phyloP scores from a whole-genome alignment of 768 basidiomycete species.

The Vararia minispora region DNA sequence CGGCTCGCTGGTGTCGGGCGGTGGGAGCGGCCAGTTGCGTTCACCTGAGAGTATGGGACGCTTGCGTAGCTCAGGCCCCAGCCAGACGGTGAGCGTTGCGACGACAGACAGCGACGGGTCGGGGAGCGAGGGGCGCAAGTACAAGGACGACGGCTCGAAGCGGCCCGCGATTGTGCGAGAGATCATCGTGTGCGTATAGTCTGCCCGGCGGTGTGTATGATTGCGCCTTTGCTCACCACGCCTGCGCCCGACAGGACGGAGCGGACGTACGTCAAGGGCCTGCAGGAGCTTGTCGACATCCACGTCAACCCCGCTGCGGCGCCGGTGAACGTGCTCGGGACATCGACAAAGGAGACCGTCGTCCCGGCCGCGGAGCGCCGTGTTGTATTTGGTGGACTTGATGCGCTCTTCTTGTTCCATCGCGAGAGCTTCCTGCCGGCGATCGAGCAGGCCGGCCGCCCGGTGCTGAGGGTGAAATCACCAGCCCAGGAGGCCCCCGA shows the following conservation, averaged over 20 bases:
- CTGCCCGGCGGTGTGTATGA: neutral
- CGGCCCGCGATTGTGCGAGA: slow-evolving; percentile 79
- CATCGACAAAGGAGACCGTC: slow-evolving; percentile 71
- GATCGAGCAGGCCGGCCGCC: slow-evolving; percentile 65
- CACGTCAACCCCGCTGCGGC: slow-evolving; percentile 81
- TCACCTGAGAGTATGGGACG: slow-evolving; percentile 53
- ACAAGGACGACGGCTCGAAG: slow-evolving; percentile 84
- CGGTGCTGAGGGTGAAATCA: slow-evolving; percentile 56
- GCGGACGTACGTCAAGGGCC: slow-evolving; percentile 86
- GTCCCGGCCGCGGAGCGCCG: slow-evolving; percentile 81
- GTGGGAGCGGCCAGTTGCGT: slow-evolving; percentile 45
- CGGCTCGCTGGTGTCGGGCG: slow-evolving; percentile 21
- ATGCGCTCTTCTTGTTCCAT: slow-evolving; percentile 87
- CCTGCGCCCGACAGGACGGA: slow-evolving; percentile 66
- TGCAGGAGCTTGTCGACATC: slow-evolving; percentile 89
- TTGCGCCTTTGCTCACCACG: slow-evolving; percentile 13
- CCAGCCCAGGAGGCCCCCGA: slow-evolving; percentile 49
- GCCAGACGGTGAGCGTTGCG: slow-evolving; percentile 63
- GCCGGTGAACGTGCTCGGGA: slow-evolving; percentile 57
- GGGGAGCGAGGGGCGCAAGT: slow-evolving; percentile 62
- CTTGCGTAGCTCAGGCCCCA: slow-evolving; percentile 47
- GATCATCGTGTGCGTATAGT: slow-evolving; percentile 68
- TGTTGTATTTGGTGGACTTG: slow-evolving; percentile 85
- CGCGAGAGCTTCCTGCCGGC: slow-evolving; percentile 87
- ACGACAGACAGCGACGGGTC: slow-evolving; percentile 69